Percentiles rank a stretch among this genome's conserved stretches.
Conservation (phyloP, 192 early-diverging fungal genomes). For the Coemansia sp. region DNA sequence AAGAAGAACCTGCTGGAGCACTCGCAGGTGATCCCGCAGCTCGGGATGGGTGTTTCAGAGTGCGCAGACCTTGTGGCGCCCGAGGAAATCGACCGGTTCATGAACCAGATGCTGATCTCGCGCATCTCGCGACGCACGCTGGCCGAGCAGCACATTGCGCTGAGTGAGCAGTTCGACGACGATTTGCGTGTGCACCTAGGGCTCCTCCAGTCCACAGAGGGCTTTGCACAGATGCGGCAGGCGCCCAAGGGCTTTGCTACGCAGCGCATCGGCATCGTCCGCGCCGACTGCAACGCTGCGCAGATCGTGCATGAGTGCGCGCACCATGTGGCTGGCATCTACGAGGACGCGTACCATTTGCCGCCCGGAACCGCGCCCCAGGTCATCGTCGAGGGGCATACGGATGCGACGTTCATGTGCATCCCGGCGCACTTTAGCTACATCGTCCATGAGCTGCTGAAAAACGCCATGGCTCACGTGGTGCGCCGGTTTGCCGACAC, state of each 20-base stretch:
- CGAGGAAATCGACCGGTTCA: slow-evolving; percentile 75
- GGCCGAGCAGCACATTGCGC: slow-evolving; percentile 88
- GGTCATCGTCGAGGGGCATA: slow-evolving; percentile 72
- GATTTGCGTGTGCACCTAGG: slow-evolving; percentile 39
- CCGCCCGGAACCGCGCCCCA: slow-evolving; percentile 63
- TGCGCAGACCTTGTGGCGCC: slow-evolving; percentile 67
- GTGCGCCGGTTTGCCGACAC: slow-evolving; percentile 56
- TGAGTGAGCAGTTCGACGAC: slow-evolving; percentile 64
- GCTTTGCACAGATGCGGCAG: slow-evolving; percentile 42
- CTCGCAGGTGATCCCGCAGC: slow-evolving; percentile 81
- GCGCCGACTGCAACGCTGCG: slow-evolving; percentile 46
- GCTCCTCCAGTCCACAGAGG: slow-evolving; percentile 15
- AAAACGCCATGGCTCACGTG: slow-evolving; percentile 80
- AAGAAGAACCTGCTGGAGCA: slow-evolving; percentile 75
- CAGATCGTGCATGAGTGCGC: slow-evolving; percentile 56
- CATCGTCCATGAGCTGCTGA: slow-evolving; percentile 87
- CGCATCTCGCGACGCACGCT: slow-evolving; percentile 88
- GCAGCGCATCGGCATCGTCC: slow-evolving; percentile 56
- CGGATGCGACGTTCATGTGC: slow-evolving; percentile 79
- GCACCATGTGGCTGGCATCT: slow-evolving; percentile 40
- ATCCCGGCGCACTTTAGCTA: slow-evolving; percentile 96
- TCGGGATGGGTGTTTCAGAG: slow-evolving; percentile 86
- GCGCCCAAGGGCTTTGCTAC: slow-evolving; percentile 56
- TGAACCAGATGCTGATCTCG: slow-evolving; percentile 85
- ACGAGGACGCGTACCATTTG: slow-evolving; percentile 40